Evolutionary conservation across 331 rosid genomes (phyloP).

Genomic region (Dryas integrifolia): DNA sequence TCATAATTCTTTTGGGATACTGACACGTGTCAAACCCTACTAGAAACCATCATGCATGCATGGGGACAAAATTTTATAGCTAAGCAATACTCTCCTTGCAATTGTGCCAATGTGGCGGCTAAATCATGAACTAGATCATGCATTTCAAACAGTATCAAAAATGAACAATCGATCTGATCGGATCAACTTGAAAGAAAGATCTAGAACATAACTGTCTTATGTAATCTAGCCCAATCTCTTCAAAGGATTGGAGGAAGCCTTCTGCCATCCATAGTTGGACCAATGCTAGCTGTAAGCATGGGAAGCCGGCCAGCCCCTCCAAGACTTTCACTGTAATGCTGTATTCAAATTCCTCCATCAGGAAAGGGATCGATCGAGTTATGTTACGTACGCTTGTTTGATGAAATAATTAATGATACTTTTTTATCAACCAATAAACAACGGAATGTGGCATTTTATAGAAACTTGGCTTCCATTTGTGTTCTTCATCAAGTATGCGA

Average conservation of each 20-base stretch:
- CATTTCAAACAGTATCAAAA: not conserved
- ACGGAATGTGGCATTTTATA: no score
- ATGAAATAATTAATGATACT: no score
- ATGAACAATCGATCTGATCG: not conserved
- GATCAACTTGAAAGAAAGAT: slow-evolving; percentile 9
- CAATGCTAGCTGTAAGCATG: not conserved
- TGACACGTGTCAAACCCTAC: not conserved
- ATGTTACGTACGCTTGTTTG: not conserved
- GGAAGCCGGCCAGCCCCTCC: not conserved
- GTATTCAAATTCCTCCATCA: not conserved
- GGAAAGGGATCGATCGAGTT: not conserved
- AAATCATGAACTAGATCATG: slow-evolving; percentile 8
- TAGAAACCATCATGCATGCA: no score
- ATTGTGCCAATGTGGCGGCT: not conserved
- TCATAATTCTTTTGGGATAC: not conserved
- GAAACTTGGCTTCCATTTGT: no score
- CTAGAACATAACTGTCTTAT: slow-evolving; percentile 4
- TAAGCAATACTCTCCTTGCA: not conserved
- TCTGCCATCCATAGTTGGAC: slow-evolving; percentile 33
- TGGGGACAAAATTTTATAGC: not conserved
- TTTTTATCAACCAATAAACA: no score
- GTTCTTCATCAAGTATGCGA: no score
- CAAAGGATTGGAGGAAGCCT: slow-evolving; percentile 18
- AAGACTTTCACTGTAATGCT: not conserved
- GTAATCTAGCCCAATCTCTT: not conserved